Evolutionary conservation across 192 early-diverging fungal species (phyloP).

Genomic region (Martensiomyces pterosporus): DNA sequence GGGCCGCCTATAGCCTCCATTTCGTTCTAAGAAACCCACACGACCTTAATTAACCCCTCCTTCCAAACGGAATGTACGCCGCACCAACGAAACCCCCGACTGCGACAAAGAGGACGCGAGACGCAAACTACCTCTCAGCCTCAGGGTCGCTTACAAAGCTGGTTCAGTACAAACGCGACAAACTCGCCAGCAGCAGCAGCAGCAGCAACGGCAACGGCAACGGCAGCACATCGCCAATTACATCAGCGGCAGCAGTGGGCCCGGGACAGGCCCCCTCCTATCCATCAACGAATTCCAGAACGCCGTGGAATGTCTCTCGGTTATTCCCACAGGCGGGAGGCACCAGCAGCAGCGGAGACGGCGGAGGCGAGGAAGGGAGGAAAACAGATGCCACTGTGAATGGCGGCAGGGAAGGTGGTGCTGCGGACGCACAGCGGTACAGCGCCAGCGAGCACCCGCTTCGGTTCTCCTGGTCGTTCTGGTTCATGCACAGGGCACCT

Average conservation of each 20-base stretch:
- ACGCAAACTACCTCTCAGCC: conserved; percentile 13
- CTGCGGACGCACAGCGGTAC: too few species aligned
- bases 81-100: conserved; percentile 19
- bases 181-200: conserved; percentile 4
- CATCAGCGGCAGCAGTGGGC: too few species aligned
- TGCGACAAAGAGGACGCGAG: conserved; percentile 18
- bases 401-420: neutral
- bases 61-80: conserved; percentile 23
- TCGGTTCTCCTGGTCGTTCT: conserved; percentile 83
- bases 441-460: conserved; percentile 56
- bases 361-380: too few species aligned
- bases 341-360: too few species aligned
- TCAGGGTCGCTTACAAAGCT: conserved; percentile 22
- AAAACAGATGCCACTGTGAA: neutral
- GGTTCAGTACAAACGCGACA: conserved; percentile 38
- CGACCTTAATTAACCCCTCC: neutral
- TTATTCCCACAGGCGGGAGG: too few species aligned
- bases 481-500: conserved; percentile 90
- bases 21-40: neutral
- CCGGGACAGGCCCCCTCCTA: too few species aligned
- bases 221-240: too few species aligned
- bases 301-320: too few species aligned
- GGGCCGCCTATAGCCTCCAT: too few species aligned
- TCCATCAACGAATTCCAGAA: too few species aligned
- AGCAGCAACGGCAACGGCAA: neutral